These are phyloP conservation scores for Elaeis oleifera DNA, from an alignment of 202 grass and related monocot species.

Conservation along the genomic window DNA sequence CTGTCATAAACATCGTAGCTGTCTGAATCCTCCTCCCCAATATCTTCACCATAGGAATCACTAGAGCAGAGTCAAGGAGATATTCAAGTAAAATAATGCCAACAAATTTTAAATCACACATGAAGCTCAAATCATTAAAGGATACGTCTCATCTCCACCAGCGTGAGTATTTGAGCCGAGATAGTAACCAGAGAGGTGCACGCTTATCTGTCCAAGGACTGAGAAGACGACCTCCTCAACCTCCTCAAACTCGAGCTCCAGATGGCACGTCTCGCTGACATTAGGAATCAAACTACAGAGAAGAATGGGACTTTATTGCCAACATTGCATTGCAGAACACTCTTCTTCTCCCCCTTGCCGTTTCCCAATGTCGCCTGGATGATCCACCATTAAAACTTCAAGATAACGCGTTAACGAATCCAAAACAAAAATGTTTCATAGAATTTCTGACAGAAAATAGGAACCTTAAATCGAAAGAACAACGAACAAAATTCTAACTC, in stretches of 20 bases:
- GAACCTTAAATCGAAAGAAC: not conserved
- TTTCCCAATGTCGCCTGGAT: slow-evolving; percentile 52
- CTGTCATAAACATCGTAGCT: slow-evolving; percentile 22
- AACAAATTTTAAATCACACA: not conserved
- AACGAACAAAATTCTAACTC: too few species aligned
- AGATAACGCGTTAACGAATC: not conserved
- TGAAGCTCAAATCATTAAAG: slow-evolving; percentile 20
- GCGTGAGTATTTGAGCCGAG: slow-evolving; percentile 4
- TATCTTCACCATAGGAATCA: slow-evolving; percentile 63
- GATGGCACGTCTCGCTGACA: slow-evolving; percentile 26
- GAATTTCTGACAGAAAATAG: too few species aligned
- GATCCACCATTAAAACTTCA: not conserved
- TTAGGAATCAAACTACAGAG: slow-evolving; percentile 39
- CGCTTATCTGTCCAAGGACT: slow-evolving; percentile 36
- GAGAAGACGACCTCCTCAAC: slow-evolving; percentile 39
- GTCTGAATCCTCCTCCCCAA: slow-evolving; percentile 55
- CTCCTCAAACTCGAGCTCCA: slow-evolving; percentile 72
- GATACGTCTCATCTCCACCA: slow-evolving; percentile 60
- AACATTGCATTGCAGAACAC: slow-evolving; percentile 43
- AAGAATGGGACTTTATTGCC: slow-evolving; percentile 36
- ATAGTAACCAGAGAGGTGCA: slow-evolving; percentile 43
- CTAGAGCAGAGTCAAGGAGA: slow-evolving; percentile 37
- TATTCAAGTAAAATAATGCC: not conserved
- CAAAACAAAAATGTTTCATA: too few species aligned
- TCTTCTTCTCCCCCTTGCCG: slow-evolving; percentile 15